These are phyloP conservation scores for Glycine soja DNA, from an alignment of 306 rosid species.

Conservation along the genomic window DNA sequence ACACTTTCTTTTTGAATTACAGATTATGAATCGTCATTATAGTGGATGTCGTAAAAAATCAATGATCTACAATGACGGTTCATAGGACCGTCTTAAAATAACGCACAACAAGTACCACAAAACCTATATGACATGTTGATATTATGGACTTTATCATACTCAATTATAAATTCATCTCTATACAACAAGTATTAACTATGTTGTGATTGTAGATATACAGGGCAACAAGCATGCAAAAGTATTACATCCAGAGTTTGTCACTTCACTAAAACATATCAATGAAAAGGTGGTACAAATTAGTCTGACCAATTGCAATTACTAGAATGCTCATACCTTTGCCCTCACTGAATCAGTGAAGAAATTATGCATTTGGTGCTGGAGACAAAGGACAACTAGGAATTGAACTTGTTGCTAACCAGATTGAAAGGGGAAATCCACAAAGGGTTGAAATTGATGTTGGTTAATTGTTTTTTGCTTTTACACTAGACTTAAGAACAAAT, in stretches of 20 bases:
- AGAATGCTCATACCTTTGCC: constrained; percentile 97
- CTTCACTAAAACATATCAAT: constrained; percentile 70
- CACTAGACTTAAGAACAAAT: background rate
- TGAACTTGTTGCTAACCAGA: constrained; percentile 73
- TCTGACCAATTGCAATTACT: constrained; percentile 83
- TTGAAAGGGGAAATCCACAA: constrained; percentile 83
- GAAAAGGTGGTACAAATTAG: constrained; percentile 92
- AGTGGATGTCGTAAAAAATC: too few relatives aligned
- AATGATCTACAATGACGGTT: too few relatives aligned
- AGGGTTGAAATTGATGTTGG: constrained; percentile 78
- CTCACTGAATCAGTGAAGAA: constrained; percentile 92
- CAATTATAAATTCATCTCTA: too few relatives aligned
- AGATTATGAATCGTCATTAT: too few relatives aligned
- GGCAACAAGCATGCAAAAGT: constrained; percentile 73
- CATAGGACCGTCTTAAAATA: too few relatives aligned
- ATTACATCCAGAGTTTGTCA: constrained; percentile 75
- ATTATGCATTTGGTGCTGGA: constrained; percentile 93
- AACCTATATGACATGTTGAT: too few relatives aligned
- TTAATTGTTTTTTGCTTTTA: too few relatives aligned
- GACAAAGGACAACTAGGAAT: constrained; percentile 94
- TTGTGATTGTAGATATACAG: constrained; percentile 52
- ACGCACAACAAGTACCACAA: too few relatives aligned
- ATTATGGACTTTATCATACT: too few relatives aligned
- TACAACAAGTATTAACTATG: too few relatives aligned
- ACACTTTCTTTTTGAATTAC: constrained; percentile 14